Percentiles rank a stretch among this genome's conserved stretches.
phyloP scores from a whole-genome alignment of 805 yeast genomes.

The Saturnispora bothae region DNA sequence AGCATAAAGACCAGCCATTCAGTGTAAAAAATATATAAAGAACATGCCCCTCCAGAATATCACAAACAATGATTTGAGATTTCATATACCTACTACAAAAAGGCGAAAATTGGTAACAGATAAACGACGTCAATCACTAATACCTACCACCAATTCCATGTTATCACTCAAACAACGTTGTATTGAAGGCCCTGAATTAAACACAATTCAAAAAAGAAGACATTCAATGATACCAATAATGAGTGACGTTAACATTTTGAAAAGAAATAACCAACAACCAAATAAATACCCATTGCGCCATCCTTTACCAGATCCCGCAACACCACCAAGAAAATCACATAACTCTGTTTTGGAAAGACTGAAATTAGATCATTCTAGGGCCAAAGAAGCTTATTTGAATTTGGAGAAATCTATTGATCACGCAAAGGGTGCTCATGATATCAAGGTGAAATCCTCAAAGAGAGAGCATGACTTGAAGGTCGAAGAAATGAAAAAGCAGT shows the following conservation, averaged over 20 bases:
- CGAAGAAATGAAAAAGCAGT: constrained; percentile 8
- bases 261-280: too few relatives aligned
- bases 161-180: background rate
- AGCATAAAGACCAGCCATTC: constrained; percentile 6
- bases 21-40: background rate
- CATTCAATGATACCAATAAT: background rate
- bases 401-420: too few relatives aligned
- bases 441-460: too few relatives aligned
- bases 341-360: too few relatives aligned
- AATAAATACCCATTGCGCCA: constrained; percentile 13
- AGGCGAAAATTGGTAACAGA: constrained; percentile 1
- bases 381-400: too few relatives aligned
- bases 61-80: background rate
- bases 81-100: background rate
- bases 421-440: too few relatives aligned
- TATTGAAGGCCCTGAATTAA: background rate
- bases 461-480: background rate
- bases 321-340: too few relatives aligned
- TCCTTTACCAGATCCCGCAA: too few relatives aligned
- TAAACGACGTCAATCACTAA: background rate
- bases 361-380: too few relatives aligned
- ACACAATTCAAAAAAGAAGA: background rate
- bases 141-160: background rate
- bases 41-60: constrained; percentile 4
- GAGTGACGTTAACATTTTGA: too few relatives aligned